These are phyloP conservation scores for Fraxinus velutina DNA, from an alignment of 305 asterid species.

Conservation along the genomic window DNA sequence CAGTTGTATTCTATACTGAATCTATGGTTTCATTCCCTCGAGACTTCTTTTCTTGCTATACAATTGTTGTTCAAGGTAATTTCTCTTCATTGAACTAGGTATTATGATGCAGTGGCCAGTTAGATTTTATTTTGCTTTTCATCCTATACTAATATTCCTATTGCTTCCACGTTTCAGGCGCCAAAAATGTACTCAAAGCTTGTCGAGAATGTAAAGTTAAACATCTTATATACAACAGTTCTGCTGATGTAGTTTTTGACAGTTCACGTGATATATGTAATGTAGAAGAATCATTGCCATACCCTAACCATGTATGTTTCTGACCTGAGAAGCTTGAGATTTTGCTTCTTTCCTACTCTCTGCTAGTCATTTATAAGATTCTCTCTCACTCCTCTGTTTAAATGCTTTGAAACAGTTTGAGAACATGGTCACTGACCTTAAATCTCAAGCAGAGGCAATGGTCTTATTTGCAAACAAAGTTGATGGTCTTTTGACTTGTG, in stretches of 20 bases:
- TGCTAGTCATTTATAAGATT: conserved; percentile 11
- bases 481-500: conserved; percentile 83
- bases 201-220: conserved; percentile 78
- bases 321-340: conserved; percentile 18
- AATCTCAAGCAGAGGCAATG: conserved; percentile 87
- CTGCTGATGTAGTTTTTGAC: conserved; percentile 73
- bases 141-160: conserved; percentile 17
- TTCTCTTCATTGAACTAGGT: conserved; percentile 18
- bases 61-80: conserved; percentile 67
- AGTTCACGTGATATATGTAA: conserved; percentile 42
- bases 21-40: conserved; percentile 36
- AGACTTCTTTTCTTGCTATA: conserved; percentile 58
- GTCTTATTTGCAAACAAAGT: conserved; percentile 64
- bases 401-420: conserved; percentile 46
- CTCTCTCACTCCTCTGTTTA: conserved; percentile 13
- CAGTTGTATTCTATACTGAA: conserved; percentile 70
- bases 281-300: conserved; percentile 79
- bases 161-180: conserved; percentile 46
- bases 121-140: conserved; percentile 5
- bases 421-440: conserved; percentile 69
- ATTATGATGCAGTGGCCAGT: conserved; percentile 9
- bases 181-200: conserved; percentile 67
- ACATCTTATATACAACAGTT: conserved; percentile 65
- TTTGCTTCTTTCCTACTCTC: conserved; percentile 19
- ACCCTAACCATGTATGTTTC: conserved; percentile 60